phyloP scores from a whole-genome alignment of 73 alveolate genomes.

The Paramecium pentaurelia region DNA sequence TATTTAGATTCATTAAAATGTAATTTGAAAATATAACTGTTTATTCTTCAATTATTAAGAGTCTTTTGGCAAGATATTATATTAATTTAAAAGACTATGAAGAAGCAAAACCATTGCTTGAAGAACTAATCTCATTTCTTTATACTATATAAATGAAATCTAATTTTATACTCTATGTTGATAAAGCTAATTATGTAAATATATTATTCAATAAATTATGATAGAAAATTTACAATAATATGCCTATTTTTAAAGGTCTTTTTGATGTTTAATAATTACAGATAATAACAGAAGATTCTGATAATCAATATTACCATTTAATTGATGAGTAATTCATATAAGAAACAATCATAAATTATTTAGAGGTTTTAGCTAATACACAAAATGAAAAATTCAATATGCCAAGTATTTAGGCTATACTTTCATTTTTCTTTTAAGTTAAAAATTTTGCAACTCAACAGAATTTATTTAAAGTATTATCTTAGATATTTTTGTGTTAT shows the following conservation, averaged over 20 bases:
- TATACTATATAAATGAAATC: background rate
- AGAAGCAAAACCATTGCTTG: background rate
- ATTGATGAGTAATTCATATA: background rate
- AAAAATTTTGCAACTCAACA: background rate
- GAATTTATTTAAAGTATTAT: background rate
- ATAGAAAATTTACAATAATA: background rate
- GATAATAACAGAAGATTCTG: background rate
- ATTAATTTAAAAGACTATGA: background rate
- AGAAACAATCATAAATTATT: background rate
- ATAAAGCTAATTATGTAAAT: background rate
- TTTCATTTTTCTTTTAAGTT: background rate
- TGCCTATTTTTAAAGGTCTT: background rate
- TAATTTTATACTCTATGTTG: background rate
- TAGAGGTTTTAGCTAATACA: background rate
- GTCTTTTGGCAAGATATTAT: background rate
- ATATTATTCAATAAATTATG: background rate
- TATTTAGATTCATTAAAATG: background rate
- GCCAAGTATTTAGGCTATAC: background rate
- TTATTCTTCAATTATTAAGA: background rate
- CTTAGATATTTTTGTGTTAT: background rate
- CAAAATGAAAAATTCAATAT: background rate
- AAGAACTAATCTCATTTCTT: background rate
- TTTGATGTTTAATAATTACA: background rate
- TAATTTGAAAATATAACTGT: background rate
- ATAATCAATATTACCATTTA: background rate